Base-by-base conservation (phyloP, 768 basidiomycete genomes). In the Auricularia sp. region DNA sequence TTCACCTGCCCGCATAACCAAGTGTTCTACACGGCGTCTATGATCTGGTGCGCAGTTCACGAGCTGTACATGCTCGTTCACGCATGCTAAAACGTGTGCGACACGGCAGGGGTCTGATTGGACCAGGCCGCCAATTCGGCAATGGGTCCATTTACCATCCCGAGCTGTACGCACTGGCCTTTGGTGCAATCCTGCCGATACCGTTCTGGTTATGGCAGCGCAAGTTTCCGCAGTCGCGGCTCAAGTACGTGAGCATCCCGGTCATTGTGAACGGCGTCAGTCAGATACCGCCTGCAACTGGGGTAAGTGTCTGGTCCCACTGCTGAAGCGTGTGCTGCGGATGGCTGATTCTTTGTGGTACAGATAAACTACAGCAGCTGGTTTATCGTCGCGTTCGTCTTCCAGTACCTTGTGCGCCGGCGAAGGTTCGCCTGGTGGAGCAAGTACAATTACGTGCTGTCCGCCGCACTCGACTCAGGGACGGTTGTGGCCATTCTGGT, bases 381-480 rank as follows among this genome's bases (percentile, higher is more conserved):
- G 75, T 71, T 80, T 44, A 63, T 77, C 33, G 72, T 76, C 14
- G 77, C 78, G 2, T 79, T 80, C 70, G 66, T 81, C 62, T 81
- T 81, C 72, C 80, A 82, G 67, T 81, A 75, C 68, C 65, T 75
- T 61, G 62, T 80, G 11, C 74, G 81, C 10, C 72, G 77, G 23
- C 70, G 71, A 2, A 67, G 72, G 60, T 81, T 80, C 68, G 74
- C 74, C 3, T 80, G 79, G 80, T 82, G 80, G 80, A 77, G 77
- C n/a, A 81, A 80, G 74, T 81, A 77, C 76, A 81, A 80, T 66
- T 82, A 81, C 67, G 72, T 80, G 43, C 72, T 80, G 1, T 75
- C 76, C 8, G 77, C 78, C 0, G 79, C 74, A 0, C 67, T 82
- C 61, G 80, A 80, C 64, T 70, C 76, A 64, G 71, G 76, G 2